Conservation (phyloP, 768 basidiomycete genomes). For the Termitomyces sp. region DNA sequence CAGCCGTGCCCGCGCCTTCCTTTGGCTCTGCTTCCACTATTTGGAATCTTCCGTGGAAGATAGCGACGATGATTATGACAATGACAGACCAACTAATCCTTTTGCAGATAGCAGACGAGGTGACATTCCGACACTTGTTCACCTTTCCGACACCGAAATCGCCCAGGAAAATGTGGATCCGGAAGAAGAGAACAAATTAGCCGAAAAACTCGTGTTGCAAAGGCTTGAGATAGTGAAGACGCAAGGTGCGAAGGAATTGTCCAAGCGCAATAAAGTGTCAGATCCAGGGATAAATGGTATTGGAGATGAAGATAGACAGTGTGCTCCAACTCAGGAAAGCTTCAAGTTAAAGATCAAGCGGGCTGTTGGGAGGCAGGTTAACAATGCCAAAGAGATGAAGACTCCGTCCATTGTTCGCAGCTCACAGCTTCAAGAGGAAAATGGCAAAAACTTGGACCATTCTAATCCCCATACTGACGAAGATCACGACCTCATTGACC, state of each 20-base stretch:
- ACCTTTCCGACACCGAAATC: constrained; percentile 33
- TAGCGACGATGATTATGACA: constrained; percentile 34
- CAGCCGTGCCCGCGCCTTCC: constrained; percentile 73
- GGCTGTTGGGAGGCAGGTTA: constrained; percentile 6
- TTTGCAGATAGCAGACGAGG: constrained; percentile 46
- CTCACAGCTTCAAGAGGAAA: constrained; percentile 15
- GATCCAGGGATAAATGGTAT: constrained; percentile 12
- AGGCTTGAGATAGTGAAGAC: constrained; percentile 31
- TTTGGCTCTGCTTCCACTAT: constrained; percentile 83
- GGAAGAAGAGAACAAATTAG: constrained; percentile 32
- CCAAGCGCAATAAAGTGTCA: constrained; percentile 8
- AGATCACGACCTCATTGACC: constrained; percentile 8
- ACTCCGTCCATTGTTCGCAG: constrained; percentile 17
- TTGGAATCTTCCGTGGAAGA: constrained; percentile 41
- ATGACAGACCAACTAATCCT: constrained; percentile 40
- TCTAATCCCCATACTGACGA: constrained; percentile 10
- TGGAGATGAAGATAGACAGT: constrained; percentile 16
- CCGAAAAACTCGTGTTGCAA: constrained; percentile 32
- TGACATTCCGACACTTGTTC: constrained; percentile 30
- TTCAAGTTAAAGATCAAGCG: constrained; percentile 23
- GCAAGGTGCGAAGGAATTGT: constrained; percentile 24
- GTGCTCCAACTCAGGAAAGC: constrained; percentile 17
- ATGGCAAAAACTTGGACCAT: constrained; percentile 13
- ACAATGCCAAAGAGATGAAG: constrained; percentile 18
- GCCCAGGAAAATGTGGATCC: constrained; percentile 42